Evolutionary conservation across 1,284 basidiomycete species (phyloP).

Genomic region (Cerioporus squamosus): DNA sequence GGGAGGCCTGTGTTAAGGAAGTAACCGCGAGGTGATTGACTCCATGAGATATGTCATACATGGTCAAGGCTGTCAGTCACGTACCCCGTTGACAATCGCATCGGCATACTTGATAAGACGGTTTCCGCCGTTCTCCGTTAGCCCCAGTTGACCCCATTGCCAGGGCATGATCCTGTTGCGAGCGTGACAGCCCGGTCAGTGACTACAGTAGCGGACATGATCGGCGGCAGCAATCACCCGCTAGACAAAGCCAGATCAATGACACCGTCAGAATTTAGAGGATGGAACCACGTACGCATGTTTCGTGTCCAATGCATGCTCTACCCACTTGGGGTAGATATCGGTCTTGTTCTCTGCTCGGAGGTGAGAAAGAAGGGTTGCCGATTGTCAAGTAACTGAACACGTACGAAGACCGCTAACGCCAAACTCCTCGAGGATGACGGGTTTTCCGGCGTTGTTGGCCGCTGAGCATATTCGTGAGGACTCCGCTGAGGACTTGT

Average conservation of each 20-base stretch:
- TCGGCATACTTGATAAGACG: slow-evolving; percentile 60
- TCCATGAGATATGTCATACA: slow-evolving; percentile 14
- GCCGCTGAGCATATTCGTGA: slow-evolving; percentile 42
- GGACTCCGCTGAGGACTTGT: neutral
- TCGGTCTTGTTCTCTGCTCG: slow-evolving; percentile 51
- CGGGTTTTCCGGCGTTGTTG: slow-evolving; percentile 51
- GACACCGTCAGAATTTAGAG: neutral
- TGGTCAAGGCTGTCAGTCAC: slow-evolving; percentile 14
- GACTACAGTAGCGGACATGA: neutral
- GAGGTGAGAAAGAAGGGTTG: neutral
- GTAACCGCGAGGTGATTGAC: neutral
- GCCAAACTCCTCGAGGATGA: slow-evolving; percentile 63
- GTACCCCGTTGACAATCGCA: slow-evolving; percentile 48
- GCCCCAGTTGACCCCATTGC: slow-evolving; percentile 56
- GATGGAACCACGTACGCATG: slow-evolving; percentile 47
- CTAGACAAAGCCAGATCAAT: slow-evolving; percentile 6
- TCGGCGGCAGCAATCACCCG: slow-evolving; percentile 13
- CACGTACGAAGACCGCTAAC: slow-evolving; percentile 43
- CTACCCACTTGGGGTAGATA: slow-evolving; percentile 56
- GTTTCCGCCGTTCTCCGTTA: slow-evolving; percentile 56
- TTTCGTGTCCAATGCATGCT: slow-evolving; percentile 49
- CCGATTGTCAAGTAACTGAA: neutral
- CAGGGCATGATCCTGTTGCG: slow-evolving; percentile 55
- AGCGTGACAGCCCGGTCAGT: too few relatives aligned
- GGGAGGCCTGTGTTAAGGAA: slow-evolving; percentile 43